Evolutionary conservation across 768 basidiomycete species (phyloP).

Genomic region (Paxillus ammoniavirescens): DNA sequence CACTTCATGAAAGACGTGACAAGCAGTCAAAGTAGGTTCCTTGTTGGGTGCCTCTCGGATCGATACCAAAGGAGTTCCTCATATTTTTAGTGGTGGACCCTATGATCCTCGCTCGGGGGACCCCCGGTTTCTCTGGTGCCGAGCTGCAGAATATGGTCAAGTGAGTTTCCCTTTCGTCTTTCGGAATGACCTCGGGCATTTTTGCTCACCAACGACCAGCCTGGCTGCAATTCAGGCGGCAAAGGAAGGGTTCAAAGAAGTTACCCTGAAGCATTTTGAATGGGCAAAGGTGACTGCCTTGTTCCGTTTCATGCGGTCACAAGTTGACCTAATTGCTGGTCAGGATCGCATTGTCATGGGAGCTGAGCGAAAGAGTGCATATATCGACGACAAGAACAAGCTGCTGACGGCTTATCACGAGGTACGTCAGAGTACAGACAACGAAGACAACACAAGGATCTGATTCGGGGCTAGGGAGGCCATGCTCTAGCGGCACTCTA

Average conservation of each 20-base stretch:
- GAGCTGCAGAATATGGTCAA: conserved; percentile 98
- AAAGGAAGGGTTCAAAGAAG: conserved; percentile 72
- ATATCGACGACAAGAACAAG: conserved; percentile 84
- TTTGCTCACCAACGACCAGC: conserved; percentile 31
- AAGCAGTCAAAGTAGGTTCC: conserved; percentile 49
- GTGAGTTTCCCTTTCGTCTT: conserved; percentile 40
- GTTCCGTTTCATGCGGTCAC: not conserved
- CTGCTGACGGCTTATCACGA: conserved; percentile 96
- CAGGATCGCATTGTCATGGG: conserved; percentile 97
- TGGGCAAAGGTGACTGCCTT: conserved; percentile 83
- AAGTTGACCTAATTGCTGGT: not conserved
- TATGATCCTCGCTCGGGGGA: conserved; percentile 87
- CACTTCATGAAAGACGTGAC: conserved; percentile 88
- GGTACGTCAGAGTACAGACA: conserved; percentile 39
- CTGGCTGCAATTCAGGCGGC: conserved; percentile 95
- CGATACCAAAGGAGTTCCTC: not conserved
- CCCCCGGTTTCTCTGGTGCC: conserved; percentile 95
- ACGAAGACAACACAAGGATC: not conserved
- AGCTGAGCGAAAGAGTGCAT: conserved; percentile 87
- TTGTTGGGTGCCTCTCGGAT: not conserved
- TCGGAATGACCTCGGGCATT: not conserved
- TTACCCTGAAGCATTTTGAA: conserved; percentile 84
- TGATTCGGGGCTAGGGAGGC: conserved; percentile 58
- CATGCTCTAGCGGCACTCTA: conserved; percentile 94
- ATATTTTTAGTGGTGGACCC: conserved; percentile 67